Conservation (phyloP, 768 basidiomycete genomes). For the Suillus variegatus region DNA sequence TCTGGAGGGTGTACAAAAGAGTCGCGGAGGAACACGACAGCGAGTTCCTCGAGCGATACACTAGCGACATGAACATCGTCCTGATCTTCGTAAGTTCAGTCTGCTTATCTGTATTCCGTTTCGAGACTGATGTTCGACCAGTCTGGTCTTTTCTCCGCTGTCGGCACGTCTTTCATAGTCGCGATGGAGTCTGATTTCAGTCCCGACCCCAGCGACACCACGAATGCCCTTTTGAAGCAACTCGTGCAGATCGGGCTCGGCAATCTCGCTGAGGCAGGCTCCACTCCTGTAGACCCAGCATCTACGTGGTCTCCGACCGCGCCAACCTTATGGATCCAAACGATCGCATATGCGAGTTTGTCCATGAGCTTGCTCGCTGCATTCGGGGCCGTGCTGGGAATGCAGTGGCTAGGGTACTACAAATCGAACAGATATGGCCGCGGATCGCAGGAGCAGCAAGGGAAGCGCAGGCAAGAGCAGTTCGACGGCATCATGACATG, state of each 20-base stretch:
- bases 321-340: not conserved
- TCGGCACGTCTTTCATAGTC: slow-evolving; percentile 14
- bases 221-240: slow-evolving; percentile 13
- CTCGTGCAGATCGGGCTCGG: slow-evolving; percentile 9
- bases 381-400: slow-evolving; percentile 16
- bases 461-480: slow-evolving; percentile 10
- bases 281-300: not conserved
- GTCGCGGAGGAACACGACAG: slow-evolving; percentile 17
- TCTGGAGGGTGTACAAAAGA: slow-evolving; percentile 16
- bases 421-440: not conserved
- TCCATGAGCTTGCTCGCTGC: slow-evolving; percentile 16
- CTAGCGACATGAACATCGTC: slow-evolving; percentile 18
- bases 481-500: slow-evolving; percentile 13
- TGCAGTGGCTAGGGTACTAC: slow-evolving; percentile 17
- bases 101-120: not conserved
- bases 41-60: slow-evolving; percentile 18
- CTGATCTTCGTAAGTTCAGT: slow-evolving; percentile 21
- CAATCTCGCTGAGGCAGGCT: slow-evolving; percentile 7
- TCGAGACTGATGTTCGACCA: not conserved
- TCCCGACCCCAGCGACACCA: slow-evolving; percentile 15
- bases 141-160: slow-evolving; percentile 18
- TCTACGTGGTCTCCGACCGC: not conserved
- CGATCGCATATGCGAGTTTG: slow-evolving; percentile 15
- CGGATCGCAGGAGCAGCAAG: slow-evolving; percentile 14
- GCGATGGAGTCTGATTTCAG: slow-evolving; percentile 11